These are phyloP conservation scores for Capsella bursapastoris DNA, from an alignment of 345 rosid species.

Conservation along the genomic window DNA sequence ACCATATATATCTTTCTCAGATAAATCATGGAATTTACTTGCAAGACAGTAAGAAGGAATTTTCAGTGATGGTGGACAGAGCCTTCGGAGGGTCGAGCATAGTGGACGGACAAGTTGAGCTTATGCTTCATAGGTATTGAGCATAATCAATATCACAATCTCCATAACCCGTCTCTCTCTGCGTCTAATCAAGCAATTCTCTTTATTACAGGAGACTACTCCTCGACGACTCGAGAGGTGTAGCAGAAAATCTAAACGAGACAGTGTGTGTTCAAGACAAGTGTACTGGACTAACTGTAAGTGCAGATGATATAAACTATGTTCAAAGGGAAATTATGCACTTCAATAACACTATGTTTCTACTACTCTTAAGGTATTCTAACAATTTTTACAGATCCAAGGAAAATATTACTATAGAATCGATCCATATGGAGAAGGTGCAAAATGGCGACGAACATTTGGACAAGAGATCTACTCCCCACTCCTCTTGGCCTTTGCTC, in stretches of 20 bases:
- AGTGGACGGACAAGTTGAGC: slow-evolving; percentile 91
- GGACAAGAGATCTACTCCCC: slow-evolving; percentile 98
- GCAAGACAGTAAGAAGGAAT: slow-evolving; percentile 73
- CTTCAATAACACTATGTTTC: slow-evolving; percentile 27
- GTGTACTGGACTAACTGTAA: slow-evolving; percentile 83
- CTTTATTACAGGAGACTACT: slow-evolving; percentile 75
- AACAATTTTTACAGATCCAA: slow-evolving; percentile 63
- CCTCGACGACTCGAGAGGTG: slow-evolving; percentile 92
- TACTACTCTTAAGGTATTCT: slow-evolving; percentile 17
- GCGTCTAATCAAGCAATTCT: slow-evolving; percentile 32
- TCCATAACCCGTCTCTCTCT: slow-evolving; percentile 5
- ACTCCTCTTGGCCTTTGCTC: slow-evolving; percentile 78
- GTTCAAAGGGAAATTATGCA: not conserved
- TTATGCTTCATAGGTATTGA: slow-evolving; percentile 90
- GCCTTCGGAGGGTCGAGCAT: slow-evolving; percentile 89
- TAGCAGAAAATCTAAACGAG: slow-evolving; percentile 84
- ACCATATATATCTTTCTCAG: slow-evolving; percentile 48
- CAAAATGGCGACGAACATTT: slow-evolving; percentile 90
- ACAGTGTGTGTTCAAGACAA: slow-evolving; percentile 70
- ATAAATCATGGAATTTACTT: slow-evolving; percentile 88
- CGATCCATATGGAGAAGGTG: slow-evolving; percentile 88
- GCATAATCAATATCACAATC: slow-evolving; percentile 9
- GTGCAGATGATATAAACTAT: slow-evolving; percentile 32
- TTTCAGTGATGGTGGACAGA: slow-evolving; percentile 93
- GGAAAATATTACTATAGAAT: slow-evolving; percentile 90